These are phyloP conservation scores for Calendula officinalis DNA, from an alignment of 129 eudicot genomes.

Conservation along the genomic window DNA sequence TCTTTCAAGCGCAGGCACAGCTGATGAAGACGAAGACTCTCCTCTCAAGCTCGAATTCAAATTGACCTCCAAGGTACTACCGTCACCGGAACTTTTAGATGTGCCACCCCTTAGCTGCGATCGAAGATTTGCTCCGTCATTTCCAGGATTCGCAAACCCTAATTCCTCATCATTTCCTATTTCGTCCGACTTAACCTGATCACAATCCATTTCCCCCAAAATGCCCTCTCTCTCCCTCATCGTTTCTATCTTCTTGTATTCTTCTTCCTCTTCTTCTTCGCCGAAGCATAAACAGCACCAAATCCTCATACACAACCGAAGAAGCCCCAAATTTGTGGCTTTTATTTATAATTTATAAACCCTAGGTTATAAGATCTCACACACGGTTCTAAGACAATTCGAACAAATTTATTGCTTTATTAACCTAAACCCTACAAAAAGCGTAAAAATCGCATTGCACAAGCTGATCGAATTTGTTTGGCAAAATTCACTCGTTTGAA, in stretches of 20 bases:
- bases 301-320: slow-evolving; percentile 60
- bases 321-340: slow-evolving; percentile 19
- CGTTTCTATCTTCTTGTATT: slow-evolving; percentile 21
- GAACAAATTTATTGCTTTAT: slow-evolving; percentile 11
- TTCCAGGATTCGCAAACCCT: slow-evolving; percentile 25
- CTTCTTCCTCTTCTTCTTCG: slow-evolving; percentile 42
- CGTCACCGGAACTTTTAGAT: slow-evolving; percentile 16
- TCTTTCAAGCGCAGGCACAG: slow-evolving; percentile 30
- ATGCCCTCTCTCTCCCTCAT: slow-evolving; percentile 38
- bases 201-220: slow-evolving; percentile 27
- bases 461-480: background rate
- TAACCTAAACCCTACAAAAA: slow-evolving; percentile 13
- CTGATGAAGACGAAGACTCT: slow-evolving; percentile 52
- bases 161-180: slow-evolving; percentile 29
- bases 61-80: slow-evolving; percentile 32
- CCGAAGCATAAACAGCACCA: slow-evolving; percentile 56
- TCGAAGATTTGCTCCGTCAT: background rate
- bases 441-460: slow-evolving; percentile 25
- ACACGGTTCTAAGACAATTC: slow-evolving; percentile 21
- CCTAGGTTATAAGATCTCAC: slow-evolving; percentile 40
- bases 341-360: slow-evolving; percentile 23
- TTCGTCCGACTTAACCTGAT: slow-evolving; percentile 33
- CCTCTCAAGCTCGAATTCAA: slow-evolving; percentile 59
- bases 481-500: background rate
- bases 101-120: slow-evolving; percentile 1